phyloP scores from a whole-genome alignment of 371 early-diverging fungal species.

The Mortierella sp. region DNA sequence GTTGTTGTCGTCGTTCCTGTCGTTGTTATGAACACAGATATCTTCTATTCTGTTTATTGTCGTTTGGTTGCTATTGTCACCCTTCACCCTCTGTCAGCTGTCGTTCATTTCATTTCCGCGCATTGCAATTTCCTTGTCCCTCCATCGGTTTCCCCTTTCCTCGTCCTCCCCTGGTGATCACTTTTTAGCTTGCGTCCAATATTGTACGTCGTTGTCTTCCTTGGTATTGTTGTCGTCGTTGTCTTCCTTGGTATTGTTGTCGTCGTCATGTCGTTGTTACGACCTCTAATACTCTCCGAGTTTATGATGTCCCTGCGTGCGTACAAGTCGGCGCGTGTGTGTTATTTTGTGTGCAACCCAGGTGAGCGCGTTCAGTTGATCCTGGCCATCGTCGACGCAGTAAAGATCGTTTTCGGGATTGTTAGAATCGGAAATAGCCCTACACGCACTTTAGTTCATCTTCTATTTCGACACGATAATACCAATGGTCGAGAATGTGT shows the following conservation, averaged over 20 bases:
- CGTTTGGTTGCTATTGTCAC: constrained; percentile 8
- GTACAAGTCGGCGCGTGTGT: too few relatives aligned
- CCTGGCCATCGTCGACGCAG: background rate
- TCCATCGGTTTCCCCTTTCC: background rate
- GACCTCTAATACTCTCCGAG: background rate
- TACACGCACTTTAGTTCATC: background rate
- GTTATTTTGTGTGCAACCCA: background rate
- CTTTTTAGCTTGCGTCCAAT: background rate
- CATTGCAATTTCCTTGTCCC: background rate
- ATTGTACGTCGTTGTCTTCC: background rate
- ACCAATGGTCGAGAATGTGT: too few relatives aligned
- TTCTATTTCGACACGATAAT: too few relatives aligned
- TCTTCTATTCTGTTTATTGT: background rate
- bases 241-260: background rate
- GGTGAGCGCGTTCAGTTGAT: background rate
- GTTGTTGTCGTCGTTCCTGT: background rate
- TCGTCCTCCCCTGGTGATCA: background rate
- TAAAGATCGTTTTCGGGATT: background rate
- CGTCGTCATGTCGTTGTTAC: background rate
- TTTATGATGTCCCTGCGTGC: background rate
- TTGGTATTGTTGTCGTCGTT: background rate
- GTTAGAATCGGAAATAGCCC: background rate
- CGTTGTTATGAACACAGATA: background rate
- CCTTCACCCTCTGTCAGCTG: background rate
- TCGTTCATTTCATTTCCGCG: background rate